Evolutionary conservation across 2,329 filamentous ascomycete genomes (phyloP), one percentile per base, ranked within the genome.

Genomic region (Fusarium armeniacum): DNA sequence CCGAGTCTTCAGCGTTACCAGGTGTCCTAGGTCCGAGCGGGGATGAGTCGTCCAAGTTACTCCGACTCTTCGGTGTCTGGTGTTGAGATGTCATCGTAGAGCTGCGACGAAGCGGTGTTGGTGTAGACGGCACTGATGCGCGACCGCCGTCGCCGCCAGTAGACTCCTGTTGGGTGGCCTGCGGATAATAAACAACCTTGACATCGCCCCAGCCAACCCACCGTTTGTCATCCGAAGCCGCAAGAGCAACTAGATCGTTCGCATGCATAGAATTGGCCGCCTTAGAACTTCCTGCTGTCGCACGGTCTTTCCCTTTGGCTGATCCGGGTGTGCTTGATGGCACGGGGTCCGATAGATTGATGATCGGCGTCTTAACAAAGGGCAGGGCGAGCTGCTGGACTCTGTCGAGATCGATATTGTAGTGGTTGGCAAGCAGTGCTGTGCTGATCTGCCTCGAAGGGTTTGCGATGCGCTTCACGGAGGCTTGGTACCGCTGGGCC

Each of bases 401-500:
- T 72, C 92, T 91, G 67, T 98, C 94, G 8, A 92, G 83, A 66
- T 90, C 87, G 71, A 92, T 90, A 73, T 91, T 90, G 80, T 92
- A 99, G 80, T 99, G 96, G 67, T 94, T 94, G 26, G 90, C 88
- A 52, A 98, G 84, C 50, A 98, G 83, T 32, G 90, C 89, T 41
- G 89, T 87, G 76, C 92, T 92, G 45, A 94, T 85, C 71, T 90
- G 85, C 49, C 88, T 87, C 28, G 85, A 87, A 16, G 89, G 84
- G 62, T 87, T 88, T n/a, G 86, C 84, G 53, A 91, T 84, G 28
- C 93, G 90, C 80, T 94, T 93, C 65, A 96, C 90, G 20, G 94
- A 94, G 12, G 93, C 93, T 79, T 97, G 92, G 73, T 98, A 99
- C 73, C 96, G 89, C 81, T 98, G 93, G 15, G 96, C 95, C 65